Evolutionary conservation across 2,329 filamentous ascomycete genomes (phyloP).

Genomic region (Pseudogymnoascus sp.): DNA sequence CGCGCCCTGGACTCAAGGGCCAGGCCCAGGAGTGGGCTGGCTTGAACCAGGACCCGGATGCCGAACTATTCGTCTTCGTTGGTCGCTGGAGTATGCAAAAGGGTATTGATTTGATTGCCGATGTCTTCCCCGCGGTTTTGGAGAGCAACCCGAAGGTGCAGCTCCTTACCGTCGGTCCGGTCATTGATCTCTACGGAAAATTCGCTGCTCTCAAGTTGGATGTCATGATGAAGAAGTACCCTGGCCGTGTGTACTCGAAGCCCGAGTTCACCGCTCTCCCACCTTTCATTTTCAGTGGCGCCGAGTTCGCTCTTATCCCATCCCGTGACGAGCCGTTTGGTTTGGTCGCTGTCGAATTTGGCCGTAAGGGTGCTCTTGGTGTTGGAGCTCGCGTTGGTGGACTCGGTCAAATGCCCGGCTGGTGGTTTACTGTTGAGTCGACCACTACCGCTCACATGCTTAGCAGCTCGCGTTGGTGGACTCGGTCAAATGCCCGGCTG

Average conservation of each 20-base stretch:
- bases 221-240: slow-evolving; percentile 58
- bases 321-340: slow-evolving; percentile 64
- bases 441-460: slow-evolving; percentile 55
- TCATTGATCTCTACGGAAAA: slow-evolving; percentile 61
- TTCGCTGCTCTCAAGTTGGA: slow-evolving; percentile 60
- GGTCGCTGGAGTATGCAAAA: slow-evolving; percentile 65
- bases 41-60: slow-evolving; percentile 51
- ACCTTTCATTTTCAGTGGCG: slow-evolving; percentile 60
- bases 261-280: slow-evolving; percentile 61
- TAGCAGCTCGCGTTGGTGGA: slow-evolving; percentile 55
- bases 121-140: slow-evolving; percentile 57
- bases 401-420: slow-evolving; percentile 63
- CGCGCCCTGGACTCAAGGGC: slow-evolving; percentile 45
- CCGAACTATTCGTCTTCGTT: slow-evolving; percentile 61
- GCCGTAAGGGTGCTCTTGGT: slow-evolving; percentile 59
- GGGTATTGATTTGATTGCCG: slow-evolving; percentile 60
- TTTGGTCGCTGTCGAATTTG: slow-evolving; percentile 62
- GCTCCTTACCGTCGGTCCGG: slow-evolving; percentile 55
- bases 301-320: slow-evolving; percentile 62
- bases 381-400: slow-evolving; percentile 61
- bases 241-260: slow-evolving; percentile 59
- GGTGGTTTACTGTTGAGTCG: slow-evolving; percentile 64
- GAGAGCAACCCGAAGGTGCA: slow-evolving; percentile 54
- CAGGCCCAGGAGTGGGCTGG: slow-evolving; percentile 64
- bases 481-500: slow-evolving; percentile 65